Percentiles rank a stretch among this genome's conserved stretches.
Conservation (phyloP, 2,329 filamentous ascomycete species). For the Grosmannia huntii region DNA sequence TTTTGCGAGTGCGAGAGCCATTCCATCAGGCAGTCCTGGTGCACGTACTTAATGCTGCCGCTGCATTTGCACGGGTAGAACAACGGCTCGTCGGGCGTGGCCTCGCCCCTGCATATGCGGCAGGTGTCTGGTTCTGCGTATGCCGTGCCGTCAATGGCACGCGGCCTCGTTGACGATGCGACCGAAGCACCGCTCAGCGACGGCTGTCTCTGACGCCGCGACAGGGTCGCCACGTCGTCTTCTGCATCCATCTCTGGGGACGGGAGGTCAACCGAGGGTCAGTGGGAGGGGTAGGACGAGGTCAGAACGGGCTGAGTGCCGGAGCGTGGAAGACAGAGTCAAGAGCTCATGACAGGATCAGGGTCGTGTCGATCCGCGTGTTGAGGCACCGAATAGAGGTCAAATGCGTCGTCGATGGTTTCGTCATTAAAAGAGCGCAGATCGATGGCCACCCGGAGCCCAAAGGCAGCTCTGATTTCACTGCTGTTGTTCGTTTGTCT, state of each 20-base stretch:
- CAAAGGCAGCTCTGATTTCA: too few relatives aligned
- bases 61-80: conserved; percentile 99
- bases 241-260: neutral
- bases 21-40: conserved; percentile 96
- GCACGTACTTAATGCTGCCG: conserved; percentile 96
- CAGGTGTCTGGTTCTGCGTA: conserved; percentile 62
- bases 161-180: neutral
- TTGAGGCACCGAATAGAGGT: neutral
- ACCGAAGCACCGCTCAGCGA: neutral
- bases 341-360: neutral
- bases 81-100: conserved; percentile 66
- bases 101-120: conserved; percentile 90
- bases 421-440: too few relatives aligned
- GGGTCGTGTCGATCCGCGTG: neutral
- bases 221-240: neutral
- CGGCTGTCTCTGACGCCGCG: neutral
- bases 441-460: too few relatives aligned
- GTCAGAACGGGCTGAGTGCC: neutral
- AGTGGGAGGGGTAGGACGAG: neutral
- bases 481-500: too few relatives aligned
- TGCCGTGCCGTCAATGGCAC: neutral
- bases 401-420: too few relatives aligned
- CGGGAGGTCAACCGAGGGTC: too few relatives aligned
- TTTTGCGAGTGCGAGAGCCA: conserved; percentile 98
- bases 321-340: neutral